Percentiles rank a stretch among this genome's conserved stretches.
Conservation (phyloP, 2,329 filamentous ascomycete genomes). For the Sphaerulina populicola region DNA sequence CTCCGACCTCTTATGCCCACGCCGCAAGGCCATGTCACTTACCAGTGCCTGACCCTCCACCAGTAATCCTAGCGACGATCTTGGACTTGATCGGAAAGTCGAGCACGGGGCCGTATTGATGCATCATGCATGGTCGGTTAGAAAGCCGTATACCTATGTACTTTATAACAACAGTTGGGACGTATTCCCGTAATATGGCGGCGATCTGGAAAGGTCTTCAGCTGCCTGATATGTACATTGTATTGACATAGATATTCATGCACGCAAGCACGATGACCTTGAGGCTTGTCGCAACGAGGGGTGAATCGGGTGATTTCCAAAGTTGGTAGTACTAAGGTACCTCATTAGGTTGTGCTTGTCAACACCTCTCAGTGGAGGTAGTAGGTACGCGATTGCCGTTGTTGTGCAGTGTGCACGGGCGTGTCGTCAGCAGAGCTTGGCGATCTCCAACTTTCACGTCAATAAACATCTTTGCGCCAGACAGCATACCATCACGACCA, state of each 20-base stretch:
- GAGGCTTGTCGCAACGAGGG: not conserved
- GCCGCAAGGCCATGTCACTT: not conserved
- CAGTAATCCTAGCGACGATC: constrained; percentile 19
- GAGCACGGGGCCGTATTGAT: constrained; percentile 19
- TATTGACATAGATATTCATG: not conserved
- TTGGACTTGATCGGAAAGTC: constrained; percentile 19
- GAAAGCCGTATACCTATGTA: not conserved
- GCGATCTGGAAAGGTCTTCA: not conserved
- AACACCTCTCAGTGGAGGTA: no score
- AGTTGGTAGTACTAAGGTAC: not conserved
- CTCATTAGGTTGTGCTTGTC: no score
- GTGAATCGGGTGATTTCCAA: not conserved
- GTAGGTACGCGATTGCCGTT: no score
- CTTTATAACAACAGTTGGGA: not conserved
- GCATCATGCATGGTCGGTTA: constrained; percentile 14
- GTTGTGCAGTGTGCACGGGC: not conserved
- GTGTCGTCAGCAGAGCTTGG: not conserved
- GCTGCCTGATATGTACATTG: not conserved
- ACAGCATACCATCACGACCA: constrained; percentile 13
- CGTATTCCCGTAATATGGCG: not conserved
- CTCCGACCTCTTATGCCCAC: no score
- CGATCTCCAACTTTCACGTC: not conserved
- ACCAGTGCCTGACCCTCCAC: constrained; percentile 1
- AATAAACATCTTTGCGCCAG: constrained; percentile 19
- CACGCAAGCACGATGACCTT: not conserved